These are phyloP conservation scores for Kwoniella bestiolae DNA, from an alignment of 768 basidiomycete species.

Conservation along the genomic window DNA sequence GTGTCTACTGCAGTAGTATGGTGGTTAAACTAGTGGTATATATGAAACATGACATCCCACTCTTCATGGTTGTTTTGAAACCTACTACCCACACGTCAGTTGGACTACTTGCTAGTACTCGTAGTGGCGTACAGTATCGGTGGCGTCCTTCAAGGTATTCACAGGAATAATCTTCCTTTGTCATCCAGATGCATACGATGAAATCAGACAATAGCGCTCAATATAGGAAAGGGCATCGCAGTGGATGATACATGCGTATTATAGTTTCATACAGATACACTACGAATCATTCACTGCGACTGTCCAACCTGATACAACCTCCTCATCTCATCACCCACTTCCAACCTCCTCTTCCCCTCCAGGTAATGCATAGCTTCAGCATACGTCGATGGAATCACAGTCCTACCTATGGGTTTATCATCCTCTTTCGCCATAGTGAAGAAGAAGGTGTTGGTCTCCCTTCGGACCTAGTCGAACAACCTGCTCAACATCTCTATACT, in stretches of 20 bases:
- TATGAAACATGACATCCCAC: too few species aligned
- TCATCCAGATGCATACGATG: background rate
- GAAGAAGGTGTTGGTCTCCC: slow-evolving; percentile 59
- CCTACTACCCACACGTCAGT: background rate
- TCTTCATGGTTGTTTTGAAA: too few species aligned
- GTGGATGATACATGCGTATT: too few species aligned
- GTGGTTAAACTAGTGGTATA: too few species aligned
- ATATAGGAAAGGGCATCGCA: too few species aligned
- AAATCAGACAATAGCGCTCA: too few species aligned
- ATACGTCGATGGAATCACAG: slow-evolving; percentile 42
- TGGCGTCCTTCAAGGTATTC: background rate
- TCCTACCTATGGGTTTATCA: slow-evolving; percentile 43
- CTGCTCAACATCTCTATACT: too few species aligned
- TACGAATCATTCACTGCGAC: background rate
- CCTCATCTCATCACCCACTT: slow-evolving; percentile 71
- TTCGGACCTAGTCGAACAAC: slow-evolving; percentile 30
- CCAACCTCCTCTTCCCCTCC: slow-evolving; percentile 74
- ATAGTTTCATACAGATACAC: background rate
- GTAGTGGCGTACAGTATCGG: background rate
- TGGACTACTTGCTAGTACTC: too few species aligned
- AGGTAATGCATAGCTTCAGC: slow-evolving; percentile 84
- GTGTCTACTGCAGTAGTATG: too few species aligned
- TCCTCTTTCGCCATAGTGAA: slow-evolving; percentile 36
- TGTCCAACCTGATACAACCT: slow-evolving; percentile 49
- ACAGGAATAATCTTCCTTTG: background rate